These are phyloP conservation scores for Keithomyces neogunnii DNA, from an alignment of 2,329 filamentous ascomycete species.

Conservation along the genomic window DNA sequence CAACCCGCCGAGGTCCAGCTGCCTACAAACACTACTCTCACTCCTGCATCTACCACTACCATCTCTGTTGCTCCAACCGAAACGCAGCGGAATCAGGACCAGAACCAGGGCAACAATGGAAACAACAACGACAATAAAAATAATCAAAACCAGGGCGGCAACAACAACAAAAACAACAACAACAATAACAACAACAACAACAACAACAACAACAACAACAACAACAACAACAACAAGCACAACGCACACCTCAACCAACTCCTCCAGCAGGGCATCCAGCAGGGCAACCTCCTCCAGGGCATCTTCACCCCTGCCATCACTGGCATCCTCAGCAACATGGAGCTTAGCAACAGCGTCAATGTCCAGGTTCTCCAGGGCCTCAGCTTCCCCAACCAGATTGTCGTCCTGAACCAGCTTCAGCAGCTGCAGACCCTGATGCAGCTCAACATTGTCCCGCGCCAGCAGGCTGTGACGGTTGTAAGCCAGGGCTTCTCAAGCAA, in stretches of 20 bases:
- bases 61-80: neutral
- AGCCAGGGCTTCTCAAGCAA: constrained; percentile 14
- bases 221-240: constrained; percentile 1
- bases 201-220: neutral
- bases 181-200: neutral
- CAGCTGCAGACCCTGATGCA: constrained; percentile 17
- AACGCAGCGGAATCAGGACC: neutral
- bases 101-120: neutral
- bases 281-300: constrained; percentile 9
- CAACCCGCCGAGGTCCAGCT: neutral
- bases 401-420: constrained; percentile 17
- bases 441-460: constrained; percentile 13
- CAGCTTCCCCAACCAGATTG: constrained; percentile 17
- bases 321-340: constrained; percentile 19
- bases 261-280: constrained; percentile 7
- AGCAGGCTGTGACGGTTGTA: constrained; percentile 15
- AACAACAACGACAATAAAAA: constrained; percentile 6
- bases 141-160: constrained; percentile 3
- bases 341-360: constrained; percentile 17
- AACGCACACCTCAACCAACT: constrained; percentile 4
- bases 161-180: constrained; percentile 9
- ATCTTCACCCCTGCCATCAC: constrained; percentile 12
- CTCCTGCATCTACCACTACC: neutral
- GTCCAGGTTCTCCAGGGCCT: constrained; percentile 18
- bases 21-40: neutral